Conservation (phyloP, 192 early-diverging fungal species). For the Backusella australiensis region DNA sequence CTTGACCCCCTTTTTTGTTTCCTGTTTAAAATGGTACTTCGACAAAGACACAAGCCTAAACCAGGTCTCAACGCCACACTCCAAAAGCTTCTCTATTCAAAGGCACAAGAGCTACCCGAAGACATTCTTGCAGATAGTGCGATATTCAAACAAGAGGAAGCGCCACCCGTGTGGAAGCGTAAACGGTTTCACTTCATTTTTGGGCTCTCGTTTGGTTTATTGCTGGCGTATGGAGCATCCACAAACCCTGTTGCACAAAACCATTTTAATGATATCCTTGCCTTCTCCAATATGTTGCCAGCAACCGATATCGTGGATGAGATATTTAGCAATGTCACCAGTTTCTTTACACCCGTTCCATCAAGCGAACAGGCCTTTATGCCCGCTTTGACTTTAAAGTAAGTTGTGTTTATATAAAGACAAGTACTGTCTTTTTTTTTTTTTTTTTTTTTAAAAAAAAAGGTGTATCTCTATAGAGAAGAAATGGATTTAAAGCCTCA, state of each 20-base stretch:
- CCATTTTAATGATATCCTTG: slow-evolving; percentile 45
- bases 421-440: slow-evolving; percentile 15
- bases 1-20: not conserved
- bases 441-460: not conserved
- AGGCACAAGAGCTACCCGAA: slow-evolving; percentile 7
- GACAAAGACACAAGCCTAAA: not conserved
- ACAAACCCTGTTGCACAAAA: slow-evolving; percentile 39
- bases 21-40: not conserved
- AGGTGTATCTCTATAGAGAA: slow-evolving; percentile 14
- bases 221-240: slow-evolving; percentile 34
- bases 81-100: not conserved
- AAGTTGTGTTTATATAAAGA: not conserved
- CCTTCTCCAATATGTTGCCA: slow-evolving; percentile 62
- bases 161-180: slow-evolving; percentile 24
- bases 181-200: slow-evolving; percentile 30
- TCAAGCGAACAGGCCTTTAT: slow-evolving; percentile 51
- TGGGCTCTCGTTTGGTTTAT: slow-evolving; percentile 21
- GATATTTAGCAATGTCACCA: slow-evolving; percentile 64
- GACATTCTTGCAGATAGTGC: slow-evolving; percentile 27
- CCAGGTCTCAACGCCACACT: not conserved
- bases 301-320: slow-evolving; percentile 67
- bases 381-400: slow-evolving; percentile 37
- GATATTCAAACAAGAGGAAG: not conserved
- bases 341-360: slow-evolving; percentile 45
- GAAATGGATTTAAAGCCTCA: slow-evolving; percentile 36